These are phyloP conservation scores for Klebsormidium nitens DNA, from an alignment of 139 green algal genomes.

Conservation along the genomic window DNA sequence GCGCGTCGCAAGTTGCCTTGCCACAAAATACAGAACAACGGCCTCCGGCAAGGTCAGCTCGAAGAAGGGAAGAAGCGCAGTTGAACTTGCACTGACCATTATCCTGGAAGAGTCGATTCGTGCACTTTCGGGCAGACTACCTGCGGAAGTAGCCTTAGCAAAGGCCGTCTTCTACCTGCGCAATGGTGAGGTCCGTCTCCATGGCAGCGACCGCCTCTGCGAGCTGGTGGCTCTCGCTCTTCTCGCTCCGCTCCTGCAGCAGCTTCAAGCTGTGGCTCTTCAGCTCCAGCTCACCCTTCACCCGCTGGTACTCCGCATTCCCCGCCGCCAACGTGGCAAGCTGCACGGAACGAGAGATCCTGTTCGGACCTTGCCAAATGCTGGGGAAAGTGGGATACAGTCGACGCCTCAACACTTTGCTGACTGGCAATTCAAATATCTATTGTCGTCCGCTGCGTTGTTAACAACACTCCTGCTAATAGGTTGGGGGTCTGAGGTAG, in stretches of 20 bases:
- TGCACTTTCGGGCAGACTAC: no score
- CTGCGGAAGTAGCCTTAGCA: conserved; percentile 41
- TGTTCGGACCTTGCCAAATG: background rate
- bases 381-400: background rate
- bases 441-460: background rate
- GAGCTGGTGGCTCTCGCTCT: conserved; percentile 45
- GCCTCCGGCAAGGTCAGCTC: background rate
- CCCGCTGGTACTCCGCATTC: conserved; percentile 18
- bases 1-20: no score
- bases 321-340: conserved; percentile 7
- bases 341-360: conserved; percentile 11
- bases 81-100: no score
- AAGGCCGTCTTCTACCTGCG: conserved; percentile 50
- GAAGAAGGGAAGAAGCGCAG: no score
- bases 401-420: background rate
- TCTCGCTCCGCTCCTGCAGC: conserved; percentile 25
- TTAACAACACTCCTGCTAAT: background rate
- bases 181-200: conserved; percentile 48
- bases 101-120: no score
- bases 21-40: no score
- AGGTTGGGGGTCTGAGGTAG: conserved; percentile 5
- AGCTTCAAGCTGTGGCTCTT: conserved; percentile 67
- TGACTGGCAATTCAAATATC: background rate
- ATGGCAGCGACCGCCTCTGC: conserved; percentile 49
- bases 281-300: conserved; percentile 35